phyloP scores from a whole-genome alignment of 164 flowering plant genomes.

The Cinnamomum micranthum region DNA sequence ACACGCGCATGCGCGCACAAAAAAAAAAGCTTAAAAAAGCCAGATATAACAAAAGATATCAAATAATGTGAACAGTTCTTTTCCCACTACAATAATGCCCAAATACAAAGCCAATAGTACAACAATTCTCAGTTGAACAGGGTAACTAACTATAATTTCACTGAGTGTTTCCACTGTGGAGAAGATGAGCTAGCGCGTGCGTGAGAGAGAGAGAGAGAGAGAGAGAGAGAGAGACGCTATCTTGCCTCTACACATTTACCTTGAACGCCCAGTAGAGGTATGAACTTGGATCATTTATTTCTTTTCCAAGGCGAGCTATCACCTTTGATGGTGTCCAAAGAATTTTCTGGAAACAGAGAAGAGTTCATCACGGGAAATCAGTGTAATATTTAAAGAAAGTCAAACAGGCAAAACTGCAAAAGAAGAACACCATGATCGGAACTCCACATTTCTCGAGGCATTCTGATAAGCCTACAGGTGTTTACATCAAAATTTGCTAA shows the following conservation, averaged over 20 bases:
- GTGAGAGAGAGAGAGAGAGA: too few species aligned
- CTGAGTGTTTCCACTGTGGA: too few species aligned
- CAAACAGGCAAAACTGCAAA: neutral
- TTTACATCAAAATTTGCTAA: neutral
- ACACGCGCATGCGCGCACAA: too few species aligned
- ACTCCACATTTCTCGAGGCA: neutral
- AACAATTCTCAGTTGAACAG: too few species aligned
- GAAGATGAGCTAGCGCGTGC: too few species aligned
- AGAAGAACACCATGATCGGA: neutral
- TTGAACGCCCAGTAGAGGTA: slow-evolving; percentile 96
- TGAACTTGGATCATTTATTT: slow-evolving; percentile 73
- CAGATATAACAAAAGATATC: too few species aligned
- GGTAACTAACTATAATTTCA: too few species aligned
- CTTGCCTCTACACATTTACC: slow-evolving; percentile 28
- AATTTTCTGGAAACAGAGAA: slow-evolving; percentile 36
- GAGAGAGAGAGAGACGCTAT: neutral
- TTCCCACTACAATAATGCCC: too few species aligned
- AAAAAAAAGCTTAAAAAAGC: too few species aligned
- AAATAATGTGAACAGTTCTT: too few species aligned
- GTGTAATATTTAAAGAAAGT: neutral
- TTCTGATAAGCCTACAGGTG: neutral
- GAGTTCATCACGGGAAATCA: neutral
- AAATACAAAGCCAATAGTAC: too few species aligned
- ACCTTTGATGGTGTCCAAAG: slow-evolving; percentile 89
- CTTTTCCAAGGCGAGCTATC: slow-evolving; percentile 87